These are phyloP conservation scores for Nevesoporus exiguus DNA, from an alignment of 768 basidiomycete species.

Conservation along the genomic window DNA sequence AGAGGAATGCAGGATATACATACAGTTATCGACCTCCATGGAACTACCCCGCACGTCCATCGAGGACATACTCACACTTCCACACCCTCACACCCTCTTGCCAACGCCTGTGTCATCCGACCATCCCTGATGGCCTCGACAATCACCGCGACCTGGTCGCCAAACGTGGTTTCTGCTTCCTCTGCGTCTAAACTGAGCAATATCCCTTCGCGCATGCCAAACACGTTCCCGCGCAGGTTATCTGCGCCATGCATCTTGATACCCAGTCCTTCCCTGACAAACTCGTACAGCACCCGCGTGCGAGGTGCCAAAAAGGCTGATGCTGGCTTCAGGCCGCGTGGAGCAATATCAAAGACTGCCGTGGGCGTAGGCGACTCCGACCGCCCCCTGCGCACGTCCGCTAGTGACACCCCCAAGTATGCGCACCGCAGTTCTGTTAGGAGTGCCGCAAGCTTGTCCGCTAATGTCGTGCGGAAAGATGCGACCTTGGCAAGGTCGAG, in stretches of 20 bases:
- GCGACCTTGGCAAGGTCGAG: slow-evolving; percentile 25
- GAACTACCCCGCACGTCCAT: not conserved
- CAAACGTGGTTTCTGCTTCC: slow-evolving; percentile 57
- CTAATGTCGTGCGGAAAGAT: slow-evolving; percentile 20
- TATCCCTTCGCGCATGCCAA: slow-evolving; percentile 42
- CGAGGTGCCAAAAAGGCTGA: slow-evolving; percentile 47
- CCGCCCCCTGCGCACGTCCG: slow-evolving; percentile 16
- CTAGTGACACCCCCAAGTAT: slow-evolving; percentile 24
- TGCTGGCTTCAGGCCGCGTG: slow-evolving; percentile 62
- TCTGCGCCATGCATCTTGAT: slow-evolving; percentile 78
- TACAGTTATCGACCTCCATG: not conserved
- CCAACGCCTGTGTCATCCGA: slow-evolving; percentile 56
- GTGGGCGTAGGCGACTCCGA: slow-evolving; percentile 15
- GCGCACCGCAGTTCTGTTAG: slow-evolving; percentile 30
- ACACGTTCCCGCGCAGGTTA: slow-evolving; percentile 58
- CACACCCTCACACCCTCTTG: slow-evolving; percentile 42
- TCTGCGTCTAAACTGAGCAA: slow-evolving; percentile 46
- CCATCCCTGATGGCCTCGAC: slow-evolving; percentile 80
- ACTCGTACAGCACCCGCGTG: slow-evolving; percentile 74
- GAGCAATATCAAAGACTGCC: slow-evolving; percentile 41
- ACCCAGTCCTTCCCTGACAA: slow-evolving; percentile 66
- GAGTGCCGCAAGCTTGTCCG: slow-evolving; percentile 14
- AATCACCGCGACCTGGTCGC: slow-evolving; percentile 69
- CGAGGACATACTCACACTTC: slow-evolving; percentile 9
- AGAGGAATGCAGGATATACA: not conserved